Evolutionary conservation across 1,284 basidiomycete genomes (phyloP).

Genomic region (Baeospora myosura): DNA sequence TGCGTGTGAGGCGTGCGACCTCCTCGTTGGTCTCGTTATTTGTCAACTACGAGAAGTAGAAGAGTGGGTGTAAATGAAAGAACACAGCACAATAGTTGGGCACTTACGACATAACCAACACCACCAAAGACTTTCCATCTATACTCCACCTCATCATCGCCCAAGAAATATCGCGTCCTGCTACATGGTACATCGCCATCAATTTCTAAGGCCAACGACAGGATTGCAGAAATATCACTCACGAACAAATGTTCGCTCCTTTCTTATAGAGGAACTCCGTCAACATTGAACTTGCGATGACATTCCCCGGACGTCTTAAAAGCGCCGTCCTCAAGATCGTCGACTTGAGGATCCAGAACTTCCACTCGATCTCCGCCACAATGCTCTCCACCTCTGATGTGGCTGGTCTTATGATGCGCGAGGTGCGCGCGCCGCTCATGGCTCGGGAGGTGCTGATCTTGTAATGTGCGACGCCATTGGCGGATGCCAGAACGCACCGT

Average conservation of each 20-base stretch:
- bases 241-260: slow-evolving; percentile 33
- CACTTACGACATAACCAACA: slow-evolving; percentile 35
- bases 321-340: slow-evolving; percentile 37
- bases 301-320: slow-evolving; percentile 20
- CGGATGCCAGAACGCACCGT: slow-evolving; percentile 39
- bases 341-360: slow-evolving; percentile 29
- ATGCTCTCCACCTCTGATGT: slow-evolving; percentile 28
- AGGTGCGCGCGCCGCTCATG: slow-evolving; percentile 24
- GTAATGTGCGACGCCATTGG: slow-evolving; percentile 42
- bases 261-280: neutral
- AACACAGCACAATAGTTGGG: neutral
- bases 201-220: neutral
- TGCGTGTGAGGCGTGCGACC: slow-evolving; percentile 31
- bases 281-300: neutral
- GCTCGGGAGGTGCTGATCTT: slow-evolving; percentile 32
- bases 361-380: slow-evolving; percentile 45
- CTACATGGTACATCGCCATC: neutral
- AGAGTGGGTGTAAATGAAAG: neutral
- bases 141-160: slow-evolving; percentile 42
- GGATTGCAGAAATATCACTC: slow-evolving; percentile 19
- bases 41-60: slow-evolving; percentile 25
- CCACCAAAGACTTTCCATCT: slow-evolving; percentile 39
- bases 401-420: slow-evolving; percentile 32
- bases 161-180: slow-evolving; percentile 44
- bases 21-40: slow-evolving; percentile 28